phyloP scores from a whole-genome alignment of 2,329 filamentous ascomycete genomes.

The Pseudogymnoascus sp. region DNA sequence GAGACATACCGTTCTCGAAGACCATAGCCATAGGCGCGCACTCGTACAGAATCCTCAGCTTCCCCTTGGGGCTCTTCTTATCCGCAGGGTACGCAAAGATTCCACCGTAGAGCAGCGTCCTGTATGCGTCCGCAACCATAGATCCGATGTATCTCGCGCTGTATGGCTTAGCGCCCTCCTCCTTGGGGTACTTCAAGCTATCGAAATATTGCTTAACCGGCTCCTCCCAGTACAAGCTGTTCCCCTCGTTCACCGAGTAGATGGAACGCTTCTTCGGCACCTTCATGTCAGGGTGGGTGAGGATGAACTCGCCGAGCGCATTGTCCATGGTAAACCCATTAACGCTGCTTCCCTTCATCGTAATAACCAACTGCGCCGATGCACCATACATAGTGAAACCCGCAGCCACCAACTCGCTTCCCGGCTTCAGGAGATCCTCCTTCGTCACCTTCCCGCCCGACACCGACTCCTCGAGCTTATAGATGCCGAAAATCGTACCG shows the following conservation, averaged over 20 bases:
- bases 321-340: slow-evolving; percentile 98
- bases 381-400: slow-evolving; percentile 99
- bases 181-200: slow-evolving; percentile 71
- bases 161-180: slow-evolving; percentile 73
- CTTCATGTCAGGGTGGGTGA: slow-evolving; percentile 90
- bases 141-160: slow-evolving; percentile 90
- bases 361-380: slow-evolving; percentile 91
- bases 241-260: slow-evolving; percentile 98
- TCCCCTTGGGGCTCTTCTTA: slow-evolving; percentile 97
- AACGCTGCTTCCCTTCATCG: slow-evolving; percentile 85
- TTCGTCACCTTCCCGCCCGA: slow-evolving; percentile 58
- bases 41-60: slow-evolving; percentile 94
- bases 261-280: slow-evolving; percentile 75
- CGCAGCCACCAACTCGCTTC: slow-evolving; percentile 82
- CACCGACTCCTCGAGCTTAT: slow-evolving; percentile 65
- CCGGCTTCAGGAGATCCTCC: slow-evolving; percentile 82
- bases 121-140: slow-evolving; percentile 98
- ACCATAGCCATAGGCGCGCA: slow-evolving; percentile 98
- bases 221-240: slow-evolving; percentile 93
- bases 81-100: slow-evolving; percentile 97
- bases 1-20: slow-evolving; percentile 82
- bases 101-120: slow-evolving; percentile 88
- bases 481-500: slow-evolving; percentile 92
- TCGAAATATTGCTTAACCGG: slow-evolving; percentile 82
- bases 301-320: slow-evolving; percentile 95